These are phyloP conservation scores for Leavenworthia alabamica DNA, from an alignment of 345 rosid genomes.

Conservation along the genomic window DNA sequence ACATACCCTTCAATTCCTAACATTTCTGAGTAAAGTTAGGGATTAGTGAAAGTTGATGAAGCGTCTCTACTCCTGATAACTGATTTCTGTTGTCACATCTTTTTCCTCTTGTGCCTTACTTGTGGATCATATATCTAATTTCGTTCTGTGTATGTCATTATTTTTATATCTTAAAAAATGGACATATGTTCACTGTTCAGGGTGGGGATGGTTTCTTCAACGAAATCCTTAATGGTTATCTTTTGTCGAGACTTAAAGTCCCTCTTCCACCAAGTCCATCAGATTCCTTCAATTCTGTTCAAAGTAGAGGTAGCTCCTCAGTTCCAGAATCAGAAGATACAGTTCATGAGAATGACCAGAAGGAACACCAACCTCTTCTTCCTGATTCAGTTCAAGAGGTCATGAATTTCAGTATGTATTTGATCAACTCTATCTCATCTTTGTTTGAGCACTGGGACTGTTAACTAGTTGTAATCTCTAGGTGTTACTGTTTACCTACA, in stretches of 20 bases:
- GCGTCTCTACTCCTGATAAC: not conserved
- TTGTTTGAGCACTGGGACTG: not conserved
- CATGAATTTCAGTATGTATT: constrained; percentile 39
- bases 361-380: constrained; percentile 53
- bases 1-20: not conserved
- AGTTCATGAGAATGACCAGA: constrained; percentile 33
- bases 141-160: not conserved
- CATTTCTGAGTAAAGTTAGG: not conserved
- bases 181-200: constrained; percentile 42
- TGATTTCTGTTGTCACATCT: not conserved
- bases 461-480: constrained; percentile 20
- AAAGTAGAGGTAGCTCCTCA: constrained; percentile 32
- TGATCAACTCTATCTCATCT: constrained; percentile 10
- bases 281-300: constrained; percentile 39
- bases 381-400: constrained; percentile 28
- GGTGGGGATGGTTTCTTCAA: constrained; percentile 99
- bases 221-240: constrained; percentile 82
- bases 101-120: not conserved
- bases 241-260: constrained; percentile 66
- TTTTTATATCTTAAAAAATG: not conserved
- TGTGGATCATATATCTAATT: not conserved
- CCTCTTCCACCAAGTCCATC: constrained; percentile 76
- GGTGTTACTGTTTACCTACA: constrained; percentile 28
- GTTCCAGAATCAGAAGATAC: constrained; percentile 33
- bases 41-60: constrained; percentile 10